Evolutionary conservation across 352 stramenopile genomes (phyloP).

Genomic region (Phytopythium ostracodes): DNA sequence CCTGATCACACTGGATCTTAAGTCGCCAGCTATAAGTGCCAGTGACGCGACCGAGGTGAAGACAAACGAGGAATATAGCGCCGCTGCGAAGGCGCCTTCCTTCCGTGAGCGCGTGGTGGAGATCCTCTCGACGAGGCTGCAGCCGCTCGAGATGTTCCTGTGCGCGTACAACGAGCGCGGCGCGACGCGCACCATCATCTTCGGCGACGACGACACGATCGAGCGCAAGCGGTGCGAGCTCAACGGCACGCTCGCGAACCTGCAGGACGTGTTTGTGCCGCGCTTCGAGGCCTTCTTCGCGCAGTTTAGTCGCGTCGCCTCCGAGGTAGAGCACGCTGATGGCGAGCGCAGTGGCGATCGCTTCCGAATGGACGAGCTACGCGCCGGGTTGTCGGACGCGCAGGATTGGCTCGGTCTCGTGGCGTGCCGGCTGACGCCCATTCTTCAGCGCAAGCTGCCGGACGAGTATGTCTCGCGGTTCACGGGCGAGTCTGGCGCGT

Average conservation of each 20-base stretch:
- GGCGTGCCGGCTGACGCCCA: constrained; percentile 46
- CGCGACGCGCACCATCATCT: constrained; percentile 54
- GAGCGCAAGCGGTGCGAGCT: constrained; percentile 61
- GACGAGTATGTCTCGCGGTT: constrained; percentile 85
- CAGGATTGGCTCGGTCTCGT: constrained; percentile 82
- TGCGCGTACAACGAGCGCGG: constrained; percentile 70
- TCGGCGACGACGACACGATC: constrained; percentile 62
- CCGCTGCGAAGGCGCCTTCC: not conserved
- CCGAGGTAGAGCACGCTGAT: constrained; percentile 9
- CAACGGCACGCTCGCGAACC: constrained; percentile 32
- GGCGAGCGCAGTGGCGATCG: not conserved
- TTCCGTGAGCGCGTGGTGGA: constrained; percentile 37
- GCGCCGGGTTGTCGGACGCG: constrained; percentile 36
- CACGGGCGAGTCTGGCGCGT: constrained; percentile 31
- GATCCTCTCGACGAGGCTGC: constrained; percentile 45
- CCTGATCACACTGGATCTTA: constrained; percentile 60
- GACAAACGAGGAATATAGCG: not conserved
- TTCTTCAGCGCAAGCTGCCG: constrained; percentile 42
- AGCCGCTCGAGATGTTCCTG: constrained; percentile 67
- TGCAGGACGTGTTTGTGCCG: constrained; percentile 52
- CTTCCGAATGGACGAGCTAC: constrained; percentile 16
- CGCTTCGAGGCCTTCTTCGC: constrained; percentile 44
- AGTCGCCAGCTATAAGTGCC: constrained; percentile 26
- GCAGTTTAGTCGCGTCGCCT: constrained; percentile 6
- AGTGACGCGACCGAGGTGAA: constrained; percentile 10